Evolutionary conservation across 192 early-diverging fungal species (phyloP).

Genomic region (Powellomyces hirtus): DNA sequence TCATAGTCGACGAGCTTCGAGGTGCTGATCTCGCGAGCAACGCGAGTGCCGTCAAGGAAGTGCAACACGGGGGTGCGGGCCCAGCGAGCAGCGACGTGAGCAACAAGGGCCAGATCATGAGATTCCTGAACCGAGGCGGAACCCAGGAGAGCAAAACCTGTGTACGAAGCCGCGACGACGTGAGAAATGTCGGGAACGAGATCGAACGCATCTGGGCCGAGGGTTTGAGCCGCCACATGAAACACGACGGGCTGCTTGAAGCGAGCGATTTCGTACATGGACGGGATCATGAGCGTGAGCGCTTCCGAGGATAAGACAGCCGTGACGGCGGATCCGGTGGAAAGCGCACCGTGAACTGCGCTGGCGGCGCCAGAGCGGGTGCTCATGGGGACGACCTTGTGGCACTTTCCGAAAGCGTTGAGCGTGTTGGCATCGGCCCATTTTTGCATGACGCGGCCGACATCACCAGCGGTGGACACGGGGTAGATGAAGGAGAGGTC

Average conservation of each 20-base stretch:
- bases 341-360: constrained; percentile 74
- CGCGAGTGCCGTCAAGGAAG: constrained; percentile 69
- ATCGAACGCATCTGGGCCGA: constrained; percentile 56
- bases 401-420: constrained; percentile 69
- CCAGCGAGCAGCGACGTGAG: constrained; percentile 71
- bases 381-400: constrained; percentile 72
- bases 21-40: constrained; percentile 51
- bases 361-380: constrained; percentile 77
- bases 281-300: constrained; percentile 78
- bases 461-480: constrained; percentile 52
- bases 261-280: constrained; percentile 70
- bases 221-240: constrained; percentile 74
- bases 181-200: constrained; percentile 64
- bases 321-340: constrained; percentile 40
- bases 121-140: constrained; percentile 82
- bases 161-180: constrained; percentile 72
- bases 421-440: constrained; percentile 65
- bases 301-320: constrained; percentile 74
- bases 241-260: constrained; percentile 68
- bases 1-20: constrained; percentile 52
- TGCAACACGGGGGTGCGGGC: constrained; percentile 75
- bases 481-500: constrained; percentile 85
- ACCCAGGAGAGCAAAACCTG: constrained; percentile 73
- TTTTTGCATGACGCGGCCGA: constrained; percentile 61
- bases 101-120: constrained; percentile 81